Conservation (phyloP, 1,139 yeast genomes). For the Scheffersomyces cryptocercus region DNA sequence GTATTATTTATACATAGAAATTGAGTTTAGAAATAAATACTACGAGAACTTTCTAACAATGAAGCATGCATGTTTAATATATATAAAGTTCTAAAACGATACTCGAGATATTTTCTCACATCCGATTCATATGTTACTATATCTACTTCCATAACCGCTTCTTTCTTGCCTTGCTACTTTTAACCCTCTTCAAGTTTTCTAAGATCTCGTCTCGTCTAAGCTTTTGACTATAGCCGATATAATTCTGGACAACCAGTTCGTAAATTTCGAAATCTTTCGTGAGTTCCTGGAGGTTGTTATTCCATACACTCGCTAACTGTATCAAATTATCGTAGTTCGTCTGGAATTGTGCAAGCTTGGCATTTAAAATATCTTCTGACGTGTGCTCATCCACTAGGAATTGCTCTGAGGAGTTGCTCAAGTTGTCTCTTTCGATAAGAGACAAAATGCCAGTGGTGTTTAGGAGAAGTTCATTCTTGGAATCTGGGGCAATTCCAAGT, state of each 20-base stretch:
- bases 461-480: constrained; percentile 16
- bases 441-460: constrained; percentile 31
- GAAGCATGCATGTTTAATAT: not conserved
- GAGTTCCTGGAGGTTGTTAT: constrained; percentile 39
- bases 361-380: constrained; percentile 21
- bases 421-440: constrained; percentile 35
- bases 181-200: constrained; percentile 32
- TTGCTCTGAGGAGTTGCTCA: constrained; percentile 33
- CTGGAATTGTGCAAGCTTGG: constrained; percentile 30
- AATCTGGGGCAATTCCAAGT: constrained; percentile 22
- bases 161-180: constrained; percentile 6
- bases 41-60: not conserved
- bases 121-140: constrained; percentile 2
- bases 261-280: constrained; percentile 60
- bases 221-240: constrained; percentile 70
- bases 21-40: no score
- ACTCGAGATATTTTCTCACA: not conserved
- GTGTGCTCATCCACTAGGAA: constrained; percentile 23
- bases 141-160: not conserved
- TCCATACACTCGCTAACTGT: constrained; percentile 50
- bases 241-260: constrained; percentile 69
- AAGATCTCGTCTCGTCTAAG: constrained; percentile 51
- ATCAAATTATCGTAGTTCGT: constrained; percentile 31
- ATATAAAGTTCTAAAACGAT: not conserved
- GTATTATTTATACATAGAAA: no score